phyloP scores from a whole-genome alignment of 805 yeast genomes.

The Kodamaea hsintzibuensis region DNA sequence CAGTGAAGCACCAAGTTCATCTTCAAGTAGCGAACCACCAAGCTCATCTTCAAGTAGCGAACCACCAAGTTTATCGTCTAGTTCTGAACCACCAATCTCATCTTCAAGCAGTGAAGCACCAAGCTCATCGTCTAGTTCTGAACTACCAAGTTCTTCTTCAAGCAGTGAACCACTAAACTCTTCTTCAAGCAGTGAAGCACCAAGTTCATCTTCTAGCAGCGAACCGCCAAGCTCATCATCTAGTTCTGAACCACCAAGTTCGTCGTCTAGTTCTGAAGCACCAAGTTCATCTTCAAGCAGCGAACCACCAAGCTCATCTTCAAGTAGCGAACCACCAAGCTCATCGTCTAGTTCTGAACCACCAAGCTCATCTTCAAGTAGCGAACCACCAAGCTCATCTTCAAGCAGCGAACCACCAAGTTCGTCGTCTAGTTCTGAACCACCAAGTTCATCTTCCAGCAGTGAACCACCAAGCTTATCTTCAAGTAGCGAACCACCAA shows the following conservation, averaged over 20 bases:
- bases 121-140: neutral
- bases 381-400: neutral
- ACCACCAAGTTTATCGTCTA: too few relatives aligned
- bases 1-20: too few relatives aligned
- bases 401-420: too few relatives aligned
- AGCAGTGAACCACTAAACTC: neutral
- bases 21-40: too few relatives aligned
- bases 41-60: neutral
- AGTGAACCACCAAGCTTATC: neutral
- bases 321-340: too few relatives aligned
- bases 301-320: constrained; percentile 3
- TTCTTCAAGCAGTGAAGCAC: neutral
- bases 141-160: too few relatives aligned
- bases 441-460: neutral
- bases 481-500: too few relatives aligned
- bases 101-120: neutral
- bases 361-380: neutral
- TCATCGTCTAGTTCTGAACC: neutral
- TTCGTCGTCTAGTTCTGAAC: too few relatives aligned
- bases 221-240: neutral
- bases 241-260: too few relatives aligned
- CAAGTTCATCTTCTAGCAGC: neutral
- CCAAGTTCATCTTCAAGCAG: too few relatives aligned
- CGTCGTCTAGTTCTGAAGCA: too few relatives aligned
- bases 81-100: too few relatives aligned